Percentiles rank a stretch among this genome's conserved stretches.
Evolutionary conservation across 2,329 filamentous ascomycete species (phyloP).

Genomic region (Claviceps sp.): DNA sequence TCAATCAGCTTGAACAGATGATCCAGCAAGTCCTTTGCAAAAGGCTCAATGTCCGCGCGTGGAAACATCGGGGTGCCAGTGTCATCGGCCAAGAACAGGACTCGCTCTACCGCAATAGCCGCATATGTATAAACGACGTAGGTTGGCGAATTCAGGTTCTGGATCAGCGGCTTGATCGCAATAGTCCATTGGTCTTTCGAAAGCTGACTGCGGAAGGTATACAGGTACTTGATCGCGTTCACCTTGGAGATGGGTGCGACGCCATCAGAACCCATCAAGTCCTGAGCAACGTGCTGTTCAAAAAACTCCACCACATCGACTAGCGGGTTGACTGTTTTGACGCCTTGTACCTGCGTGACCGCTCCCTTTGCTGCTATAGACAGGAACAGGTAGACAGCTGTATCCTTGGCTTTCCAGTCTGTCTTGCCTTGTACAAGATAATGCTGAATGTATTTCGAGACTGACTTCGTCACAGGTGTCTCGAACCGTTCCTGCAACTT

Average conservation of each 20-base stretch:
- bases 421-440: conserved; percentile 68
- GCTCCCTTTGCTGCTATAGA: conserved; percentile 87
- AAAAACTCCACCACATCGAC: conserved; percentile 93
- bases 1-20: conserved; percentile 89
- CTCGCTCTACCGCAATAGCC: conserved; percentile 88
- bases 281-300: conserved; percentile 79
- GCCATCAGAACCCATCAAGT: conserved; percentile 57
- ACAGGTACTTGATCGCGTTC: conserved; percentile 95
- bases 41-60: conserved; percentile 61
- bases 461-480: conserved; percentile 69
- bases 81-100: conserved; percentile 70
- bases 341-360: conserved; percentile 76
- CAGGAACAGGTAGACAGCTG: conserved; percentile 91
- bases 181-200: conserved; percentile 85
- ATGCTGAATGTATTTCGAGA: conserved; percentile 73
- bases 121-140: conserved; percentile 98
- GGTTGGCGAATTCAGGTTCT: conserved; percentile 77
- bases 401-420: conserved; percentile 97
- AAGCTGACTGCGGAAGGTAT: conserved; percentile 90
- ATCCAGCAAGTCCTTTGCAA: conserved; percentile 73
- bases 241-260: conserved; percentile 84
- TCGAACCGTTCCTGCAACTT: conserved; percentile 86
- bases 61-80: conserved; percentile 67
- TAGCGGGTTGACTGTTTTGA: conserved; percentile 76
- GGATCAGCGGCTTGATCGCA: conserved; percentile 78